phyloP scores from a whole-genome alignment of 257 asterid species.

The Nicotiana attenuata region DNA sequence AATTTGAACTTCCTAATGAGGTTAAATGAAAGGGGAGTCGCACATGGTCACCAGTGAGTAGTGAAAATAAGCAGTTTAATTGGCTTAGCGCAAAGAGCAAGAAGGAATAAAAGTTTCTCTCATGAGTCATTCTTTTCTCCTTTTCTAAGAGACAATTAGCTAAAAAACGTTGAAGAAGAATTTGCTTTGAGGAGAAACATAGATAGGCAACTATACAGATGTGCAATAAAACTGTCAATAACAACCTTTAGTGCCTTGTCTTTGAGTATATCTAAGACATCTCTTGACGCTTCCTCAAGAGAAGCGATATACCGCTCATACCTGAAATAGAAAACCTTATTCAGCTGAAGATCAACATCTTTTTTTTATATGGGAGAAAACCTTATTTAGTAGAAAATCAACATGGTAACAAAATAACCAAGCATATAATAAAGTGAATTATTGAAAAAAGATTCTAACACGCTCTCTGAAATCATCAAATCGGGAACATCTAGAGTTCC shows the following conservation, averaged over 20 bases:
- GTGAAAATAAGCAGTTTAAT: too few relatives aligned
- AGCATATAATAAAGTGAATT: background rate
- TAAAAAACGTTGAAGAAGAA: background rate
- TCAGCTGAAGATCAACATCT: background rate
- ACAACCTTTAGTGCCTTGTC: constrained; percentile 87
- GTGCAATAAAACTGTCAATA: background rate
- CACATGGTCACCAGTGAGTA: too few relatives aligned
- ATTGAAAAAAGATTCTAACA: background rate
- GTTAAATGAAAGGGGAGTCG: too few relatives aligned
- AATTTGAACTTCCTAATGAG: too few relatives aligned
- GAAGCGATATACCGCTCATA: constrained; percentile 68
- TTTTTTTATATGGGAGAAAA: background rate
- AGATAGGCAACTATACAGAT: background rate
- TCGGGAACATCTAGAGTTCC: background rate
- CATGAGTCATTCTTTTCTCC: background rate
- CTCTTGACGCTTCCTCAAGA: constrained; percentile 86
- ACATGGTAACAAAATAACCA: background rate
- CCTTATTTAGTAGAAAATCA: background rate
- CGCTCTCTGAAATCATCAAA: background rate
- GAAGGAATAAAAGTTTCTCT: background rate
- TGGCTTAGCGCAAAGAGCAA: background rate
- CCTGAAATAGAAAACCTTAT: constrained; percentile 29
- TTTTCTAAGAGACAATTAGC: background rate
- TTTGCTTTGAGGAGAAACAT: constrained; percentile 9
- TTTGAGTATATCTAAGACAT: constrained; percentile 70